Conservation (phyloP, 1,284 basidiomycete species). For the Ceratobasidium sp. region DNA sequence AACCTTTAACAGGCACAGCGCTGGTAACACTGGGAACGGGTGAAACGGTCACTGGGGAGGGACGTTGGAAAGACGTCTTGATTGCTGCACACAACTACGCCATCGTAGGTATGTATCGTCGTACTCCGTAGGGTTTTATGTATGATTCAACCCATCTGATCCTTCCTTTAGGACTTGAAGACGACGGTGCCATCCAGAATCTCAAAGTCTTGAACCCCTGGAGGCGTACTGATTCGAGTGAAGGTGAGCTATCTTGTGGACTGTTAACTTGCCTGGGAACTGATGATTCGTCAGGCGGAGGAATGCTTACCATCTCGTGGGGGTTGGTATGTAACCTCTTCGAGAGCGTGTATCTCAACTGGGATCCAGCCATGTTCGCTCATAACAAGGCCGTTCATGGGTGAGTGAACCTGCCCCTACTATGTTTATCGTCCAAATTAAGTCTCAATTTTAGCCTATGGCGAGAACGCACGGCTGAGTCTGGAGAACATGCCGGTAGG, state of each 20-base stretch:
- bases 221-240: constrained; percentile 51
- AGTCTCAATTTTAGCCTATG: constrained; percentile 13
- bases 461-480: constrained; percentile 29
- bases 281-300: neutral
- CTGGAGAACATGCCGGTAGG: constrained; percentile 29
- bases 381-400: constrained; percentile 73
- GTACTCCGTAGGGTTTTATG: constrained; percentile 40
- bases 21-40: constrained; percentile 87
- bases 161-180: constrained; percentile 56
- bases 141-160: constrained; percentile 54
- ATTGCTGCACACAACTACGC: constrained; percentile 74
- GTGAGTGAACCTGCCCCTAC: constrained; percentile 59
- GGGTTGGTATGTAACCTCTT: constrained; percentile 80
- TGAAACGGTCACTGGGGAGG: constrained; percentile 55
- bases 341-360: constrained; percentile 88
- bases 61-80: constrained; percentile 36
- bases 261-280: neutral
- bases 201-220: constrained; percentile 77
- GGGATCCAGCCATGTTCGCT: constrained; percentile 80
- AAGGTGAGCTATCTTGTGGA: constrained; percentile 40
- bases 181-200: constrained; percentile 61
- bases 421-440: neutral
- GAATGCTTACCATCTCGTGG: constrained; percentile 67
- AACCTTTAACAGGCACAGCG: constrained; percentile 67
- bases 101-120: constrained; percentile 69